A percentile compares a stretch with the other conserved stretches of the same genome.
Conservation (phyloP, 192 early-diverging fungal genomes). For the Gamsiella multidivaricata region DNA sequence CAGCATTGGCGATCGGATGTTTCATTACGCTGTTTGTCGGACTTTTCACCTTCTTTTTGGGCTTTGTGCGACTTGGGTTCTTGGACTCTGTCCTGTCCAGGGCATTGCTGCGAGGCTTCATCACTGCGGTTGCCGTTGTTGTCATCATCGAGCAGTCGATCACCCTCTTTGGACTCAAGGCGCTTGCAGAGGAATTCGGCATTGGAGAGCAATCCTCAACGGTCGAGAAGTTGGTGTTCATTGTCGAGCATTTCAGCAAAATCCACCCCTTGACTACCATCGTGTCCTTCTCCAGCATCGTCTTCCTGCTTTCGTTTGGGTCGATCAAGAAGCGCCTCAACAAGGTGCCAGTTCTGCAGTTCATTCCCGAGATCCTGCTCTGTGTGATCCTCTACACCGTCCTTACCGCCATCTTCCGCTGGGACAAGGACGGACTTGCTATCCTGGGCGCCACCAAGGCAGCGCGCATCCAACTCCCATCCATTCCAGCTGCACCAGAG, state of each 20-base stretch:
- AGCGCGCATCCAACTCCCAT: constrained; percentile 68
- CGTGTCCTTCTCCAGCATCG: constrained; percentile 76
- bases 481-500: constrained; percentile 70
- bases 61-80: constrained; percentile 98
- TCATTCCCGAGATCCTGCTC: constrained; percentile 92
- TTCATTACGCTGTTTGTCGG: constrained; percentile 91
- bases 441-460: constrained; percentile 84
- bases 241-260: constrained; percentile 71
- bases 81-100: constrained; percentile 95
- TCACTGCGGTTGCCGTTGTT: constrained; percentile 93
- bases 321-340: constrained; percentile 64
- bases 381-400: constrained; percentile 82
- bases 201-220: constrained; percentile 79
- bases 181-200: constrained; percentile 54
- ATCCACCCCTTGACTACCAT: constrained; percentile 76
- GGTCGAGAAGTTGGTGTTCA: constrained; percentile 77
- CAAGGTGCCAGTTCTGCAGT: constrained; percentile 70
- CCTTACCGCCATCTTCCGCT: constrained; percentile 70
- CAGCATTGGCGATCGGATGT: constrained; percentile 71
- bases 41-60: constrained; percentile 90
- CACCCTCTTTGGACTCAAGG: constrained; percentile 75
- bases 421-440: constrained; percentile 77
- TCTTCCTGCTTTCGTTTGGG: constrained; percentile 72
- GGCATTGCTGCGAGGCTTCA: constrained; percentile 94
- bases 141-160: constrained; percentile 90